Conservation (phyloP, 1,284 basidiomycete genomes). For the Wolfiporia cocos region DNA sequence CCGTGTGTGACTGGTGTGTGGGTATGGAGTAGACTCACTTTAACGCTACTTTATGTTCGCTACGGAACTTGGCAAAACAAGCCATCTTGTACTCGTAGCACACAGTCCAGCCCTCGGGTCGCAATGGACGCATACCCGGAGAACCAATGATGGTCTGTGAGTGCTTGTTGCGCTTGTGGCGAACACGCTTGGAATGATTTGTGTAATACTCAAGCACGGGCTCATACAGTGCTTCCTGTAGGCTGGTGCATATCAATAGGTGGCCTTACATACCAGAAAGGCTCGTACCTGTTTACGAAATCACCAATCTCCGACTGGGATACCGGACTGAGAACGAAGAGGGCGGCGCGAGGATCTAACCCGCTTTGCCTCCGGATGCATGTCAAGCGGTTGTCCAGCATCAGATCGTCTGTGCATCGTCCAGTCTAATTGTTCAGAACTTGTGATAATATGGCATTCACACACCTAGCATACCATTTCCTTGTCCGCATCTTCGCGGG, state of each 20-base stretch:
- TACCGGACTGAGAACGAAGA: constrained; percentile 94
- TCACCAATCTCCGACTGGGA: constrained; percentile 75
- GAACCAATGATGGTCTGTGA: constrained; percentile 45
- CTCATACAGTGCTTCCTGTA: constrained; percentile 86
- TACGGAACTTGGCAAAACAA: constrained; percentile 90
- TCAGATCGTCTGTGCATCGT: constrained; percentile 66
- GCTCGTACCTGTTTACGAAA: constrained; percentile 68
- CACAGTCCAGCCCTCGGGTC: constrained; percentile 91
- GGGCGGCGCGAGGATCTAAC: constrained; percentile 84
- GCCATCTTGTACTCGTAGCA: constrained; percentile 97
- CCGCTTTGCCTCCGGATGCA: constrained; percentile 83
- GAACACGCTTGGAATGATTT: constrained; percentile 84
- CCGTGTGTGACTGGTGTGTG: too few species aligned
- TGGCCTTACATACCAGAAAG: neutral
- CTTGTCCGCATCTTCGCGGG: constrained; percentile 43
- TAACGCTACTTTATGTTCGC: constrained; percentile 84
- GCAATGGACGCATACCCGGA: constrained; percentile 53
- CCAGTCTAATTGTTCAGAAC: too few species aligned
- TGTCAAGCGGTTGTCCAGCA: constrained; percentile 78
- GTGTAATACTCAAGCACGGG: constrained; percentile 90
- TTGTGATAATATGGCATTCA: too few species aligned
- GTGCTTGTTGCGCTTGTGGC: constrained; percentile 82
- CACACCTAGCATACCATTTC: too few species aligned
- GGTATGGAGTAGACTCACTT: too few species aligned
- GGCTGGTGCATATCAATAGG: constrained; percentile 33